Conservation (phyloP, 805 yeast species). For the Saturnispora besseyi region DNA sequence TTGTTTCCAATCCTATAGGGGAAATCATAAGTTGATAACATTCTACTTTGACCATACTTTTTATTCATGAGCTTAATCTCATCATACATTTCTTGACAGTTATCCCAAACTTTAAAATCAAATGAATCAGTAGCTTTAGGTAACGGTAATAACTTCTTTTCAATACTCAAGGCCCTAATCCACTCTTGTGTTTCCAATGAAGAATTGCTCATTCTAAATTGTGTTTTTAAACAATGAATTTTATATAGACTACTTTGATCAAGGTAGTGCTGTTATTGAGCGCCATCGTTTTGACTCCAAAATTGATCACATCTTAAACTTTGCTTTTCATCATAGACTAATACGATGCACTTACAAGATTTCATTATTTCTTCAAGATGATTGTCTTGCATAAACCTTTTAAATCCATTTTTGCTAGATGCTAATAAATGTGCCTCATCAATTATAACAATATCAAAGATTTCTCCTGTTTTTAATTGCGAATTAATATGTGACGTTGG, state of each 20-base stretch:
- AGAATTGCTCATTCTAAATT: slow-evolving; percentile 33
- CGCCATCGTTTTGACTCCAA: slow-evolving; percentile 33
- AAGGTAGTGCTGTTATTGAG: slow-evolving; percentile 22
- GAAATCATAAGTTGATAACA: slow-evolving; percentile 38
- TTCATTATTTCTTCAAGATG: slow-evolving; percentile 34
- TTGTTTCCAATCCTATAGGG: slow-evolving; percentile 38
- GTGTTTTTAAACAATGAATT: slow-evolving; percentile 28
- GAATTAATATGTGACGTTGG: slow-evolving; percentile 37
- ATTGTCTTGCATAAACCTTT: slow-evolving; percentile 36
- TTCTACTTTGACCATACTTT: slow-evolving; percentile 33
- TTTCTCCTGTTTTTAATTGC: slow-evolving; percentile 21
- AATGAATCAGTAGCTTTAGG: slow-evolving; percentile 22
- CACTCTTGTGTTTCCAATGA: slow-evolving; percentile 30
- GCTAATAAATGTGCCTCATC: slow-evolving; percentile 41
- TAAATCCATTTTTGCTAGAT: slow-evolving; percentile 36
- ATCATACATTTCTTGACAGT: slow-evolving; percentile 35
- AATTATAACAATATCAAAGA: slow-evolving; percentile 32
- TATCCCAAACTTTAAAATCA: slow-evolving; percentile 30
- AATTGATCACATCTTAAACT: slow-evolving; percentile 38
- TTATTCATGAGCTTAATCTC: slow-evolving; percentile 24
- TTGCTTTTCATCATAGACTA: slow-evolving; percentile 39
- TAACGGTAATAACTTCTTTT: slow-evolving; percentile 27
- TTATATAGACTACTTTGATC: slow-evolving; percentile 9
- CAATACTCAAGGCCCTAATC: slow-evolving; percentile 31
- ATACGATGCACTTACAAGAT: slow-evolving; percentile 30